Conservation (phyloP, 352 stramenopile species). For the Lagenidium giganteum region DNA sequence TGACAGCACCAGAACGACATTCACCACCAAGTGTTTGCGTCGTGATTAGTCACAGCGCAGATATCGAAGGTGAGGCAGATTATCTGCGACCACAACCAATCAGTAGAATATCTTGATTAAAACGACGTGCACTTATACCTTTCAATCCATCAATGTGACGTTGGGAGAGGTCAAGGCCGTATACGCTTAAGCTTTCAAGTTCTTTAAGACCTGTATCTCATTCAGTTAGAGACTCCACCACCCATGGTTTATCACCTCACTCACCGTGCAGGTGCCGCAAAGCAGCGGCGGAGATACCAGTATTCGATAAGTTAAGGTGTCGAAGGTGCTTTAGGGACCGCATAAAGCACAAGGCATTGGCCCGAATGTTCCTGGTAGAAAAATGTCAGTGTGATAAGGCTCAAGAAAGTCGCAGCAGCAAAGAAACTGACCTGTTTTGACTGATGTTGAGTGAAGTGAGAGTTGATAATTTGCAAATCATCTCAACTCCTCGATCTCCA, state of each 20-base stretch:
- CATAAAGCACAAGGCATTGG: conserved; percentile 53
- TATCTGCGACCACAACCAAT: too few species aligned
- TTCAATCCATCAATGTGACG: conserved; percentile 5
- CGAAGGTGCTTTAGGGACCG: conserved; percentile 39
- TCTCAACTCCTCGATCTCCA: conserved; percentile 42
- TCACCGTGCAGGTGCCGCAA: conserved; percentile 54
- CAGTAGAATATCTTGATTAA: too few species aligned
- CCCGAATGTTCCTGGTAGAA: conserved; percentile 46
- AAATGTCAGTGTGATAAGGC: too few species aligned
- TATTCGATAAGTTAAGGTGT: conserved; percentile 61
- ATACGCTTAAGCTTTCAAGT: conserved; percentile 19
- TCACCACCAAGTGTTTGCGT: too few species aligned
- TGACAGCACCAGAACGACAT: too few species aligned
- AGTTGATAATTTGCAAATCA: conserved; percentile 55
- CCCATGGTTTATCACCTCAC: not conserved
- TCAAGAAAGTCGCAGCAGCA: not conserved
- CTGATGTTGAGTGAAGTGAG: conserved; percentile 59
- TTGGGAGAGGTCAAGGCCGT: conserved; percentile 16
- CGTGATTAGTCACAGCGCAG: too few species aligned
- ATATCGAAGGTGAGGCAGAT: too few species aligned
- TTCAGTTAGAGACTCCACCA: not conserved
- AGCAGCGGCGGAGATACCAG: conserved; percentile 45
- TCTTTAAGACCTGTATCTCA: conserved; percentile 14
- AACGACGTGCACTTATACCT: too few species aligned
- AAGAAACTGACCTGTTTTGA: conserved; percentile 55